phyloP scores from a whole-genome alignment of 306 rosid species.

The Trichosanthes cucumerina region DNA sequence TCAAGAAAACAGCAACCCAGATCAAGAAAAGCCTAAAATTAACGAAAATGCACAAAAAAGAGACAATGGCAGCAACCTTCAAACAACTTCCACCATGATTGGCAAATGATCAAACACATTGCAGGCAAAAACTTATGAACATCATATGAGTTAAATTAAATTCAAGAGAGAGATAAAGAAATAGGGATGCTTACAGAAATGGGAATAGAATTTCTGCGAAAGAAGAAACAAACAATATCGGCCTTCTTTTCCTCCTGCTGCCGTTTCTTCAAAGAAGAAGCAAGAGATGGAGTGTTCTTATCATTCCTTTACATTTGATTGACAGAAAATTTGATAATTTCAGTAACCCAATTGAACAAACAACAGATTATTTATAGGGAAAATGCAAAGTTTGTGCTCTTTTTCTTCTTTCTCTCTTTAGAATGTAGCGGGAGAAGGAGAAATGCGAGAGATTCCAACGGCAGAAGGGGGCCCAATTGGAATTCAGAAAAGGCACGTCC shows the following conservation, averaged over 20 bases:
- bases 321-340: not conserved
- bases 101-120: not conserved
- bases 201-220: constrained; percentile 26
- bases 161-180: not conserved
- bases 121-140: not conserved
- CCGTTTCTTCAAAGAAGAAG: constrained; percentile 30
- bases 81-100: not conserved
- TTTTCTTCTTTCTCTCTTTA: not conserved
- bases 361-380: not conserved
- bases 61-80: not conserved
- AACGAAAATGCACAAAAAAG: not conserved
- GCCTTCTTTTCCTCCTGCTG: constrained; percentile 12
- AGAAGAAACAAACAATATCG: constrained; percentile 29
- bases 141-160: constrained; percentile 1
- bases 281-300: constrained; percentile 52
- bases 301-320: not conserved
- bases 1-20: not conserved
- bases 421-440: constrained; percentile 3
- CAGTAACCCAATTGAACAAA: constrained; percentile 1
- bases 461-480: not conserved
- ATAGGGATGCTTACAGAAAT: constrained; percentile 22
- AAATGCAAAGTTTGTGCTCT: not conserved
- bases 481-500: not conserved
- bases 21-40: not conserved
- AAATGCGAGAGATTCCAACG: not conserved